Conservation (phyloP, 2,329 filamentous ascomycete genomes). For the Stagonosporopsis tanaceti region DNA sequence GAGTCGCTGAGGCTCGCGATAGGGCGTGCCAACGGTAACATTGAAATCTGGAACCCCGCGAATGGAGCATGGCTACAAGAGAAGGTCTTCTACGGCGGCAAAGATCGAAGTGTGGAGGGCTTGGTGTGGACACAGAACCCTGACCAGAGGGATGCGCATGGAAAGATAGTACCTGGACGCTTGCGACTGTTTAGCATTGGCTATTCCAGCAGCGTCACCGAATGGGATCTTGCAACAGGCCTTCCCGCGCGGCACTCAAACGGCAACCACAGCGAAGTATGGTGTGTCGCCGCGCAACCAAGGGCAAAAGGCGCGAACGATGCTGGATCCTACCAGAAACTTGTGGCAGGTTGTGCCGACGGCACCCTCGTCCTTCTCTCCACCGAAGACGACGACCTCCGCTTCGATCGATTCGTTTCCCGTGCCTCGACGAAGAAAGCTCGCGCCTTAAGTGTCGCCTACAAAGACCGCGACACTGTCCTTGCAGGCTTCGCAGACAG, state of each 20-base stretch:
- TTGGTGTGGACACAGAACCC: slow-evolving; percentile 91
- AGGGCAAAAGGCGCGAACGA: slow-evolving; percentile 52
- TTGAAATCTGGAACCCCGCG: slow-evolving; percentile 95
- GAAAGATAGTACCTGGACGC: slow-evolving; percentile 70
- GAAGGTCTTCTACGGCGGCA: slow-evolving; percentile 80
- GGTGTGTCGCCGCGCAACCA: slow-evolving; percentile 93
- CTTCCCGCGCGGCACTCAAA: slow-evolving; percentile 81
- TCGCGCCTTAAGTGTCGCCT: slow-evolving; percentile 88
- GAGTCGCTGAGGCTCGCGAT: slow-evolving; percentile 80
- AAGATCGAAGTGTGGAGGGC: slow-evolving; percentile 87
- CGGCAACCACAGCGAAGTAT: slow-evolving; percentile 94
- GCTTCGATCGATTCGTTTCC: slow-evolving; percentile 78
- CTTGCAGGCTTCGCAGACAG: slow-evolving; percentile 96
- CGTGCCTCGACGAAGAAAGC: slow-evolving; percentile 83
- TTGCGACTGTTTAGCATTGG: slow-evolving; percentile 95
- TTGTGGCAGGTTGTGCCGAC: slow-evolving; percentile 90
- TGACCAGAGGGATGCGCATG: slow-evolving; percentile 69
- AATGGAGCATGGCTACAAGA: slow-evolving; percentile 89
- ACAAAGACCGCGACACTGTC: slow-evolving; percentile 82
- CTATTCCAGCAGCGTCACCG: slow-evolving; percentile 88
- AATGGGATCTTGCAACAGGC: slow-evolving; percentile 89
- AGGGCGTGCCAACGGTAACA: slow-evolving; percentile 91
- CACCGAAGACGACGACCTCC: slow-evolving; percentile 82
- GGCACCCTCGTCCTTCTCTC: slow-evolving; percentile 88
- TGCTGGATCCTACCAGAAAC: slow-evolving; percentile 58